Evolutionary conservation across 768 basidiomycete genomes (phyloP), one percentile per base, ranked within the genome.

Genomic region (Tulasnella sp.): DNA sequence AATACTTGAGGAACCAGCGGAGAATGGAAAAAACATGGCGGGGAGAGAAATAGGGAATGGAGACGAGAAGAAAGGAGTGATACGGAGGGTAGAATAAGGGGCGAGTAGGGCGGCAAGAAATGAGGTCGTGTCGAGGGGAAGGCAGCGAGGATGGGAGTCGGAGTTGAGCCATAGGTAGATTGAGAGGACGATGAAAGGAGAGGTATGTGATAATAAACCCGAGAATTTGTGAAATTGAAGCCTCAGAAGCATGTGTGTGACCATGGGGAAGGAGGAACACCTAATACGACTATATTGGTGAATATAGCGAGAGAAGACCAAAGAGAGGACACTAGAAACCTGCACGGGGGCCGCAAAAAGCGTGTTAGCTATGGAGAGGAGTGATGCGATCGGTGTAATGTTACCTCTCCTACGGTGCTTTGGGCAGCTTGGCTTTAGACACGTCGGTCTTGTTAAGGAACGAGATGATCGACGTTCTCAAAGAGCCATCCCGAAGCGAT

Each of bases 401-500:
- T 77, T 85, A 85, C 58, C 83, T 82, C n/a, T 85, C 84, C 9
- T 86, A 81, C 6, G 86, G 85, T 4, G 84, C 82, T 75, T 85
- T 85, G 4, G 84, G 82, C 49, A 86, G 79, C 81, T 86, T 86
- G 78, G 83, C 83, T 81, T 85, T 85, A 82, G 86, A 86, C 36
- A 86, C 81, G 79, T 86, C 84, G 76, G 85, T 85, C 78, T 82
- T 82, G 78, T 80, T 83, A 34, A 81, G 77, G 79, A 81, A 81
- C 25, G 86, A 79, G 74, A 86, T 85, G 78, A 86, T 84, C 25
- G 83, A 83, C 31, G 85, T 85, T 38, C 84, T 82, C 54, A 84
- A n/a, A 78, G 81, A 86, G 86, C 91, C n/a, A 94, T 83, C 3
- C 91, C 91, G 92, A 92, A 81, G 93, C 93, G 84, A 92, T 90